Evolutionary conservation across 148 eudicot species (phyloP).

Genomic region (Vaccinium corymbosum): DNA sequence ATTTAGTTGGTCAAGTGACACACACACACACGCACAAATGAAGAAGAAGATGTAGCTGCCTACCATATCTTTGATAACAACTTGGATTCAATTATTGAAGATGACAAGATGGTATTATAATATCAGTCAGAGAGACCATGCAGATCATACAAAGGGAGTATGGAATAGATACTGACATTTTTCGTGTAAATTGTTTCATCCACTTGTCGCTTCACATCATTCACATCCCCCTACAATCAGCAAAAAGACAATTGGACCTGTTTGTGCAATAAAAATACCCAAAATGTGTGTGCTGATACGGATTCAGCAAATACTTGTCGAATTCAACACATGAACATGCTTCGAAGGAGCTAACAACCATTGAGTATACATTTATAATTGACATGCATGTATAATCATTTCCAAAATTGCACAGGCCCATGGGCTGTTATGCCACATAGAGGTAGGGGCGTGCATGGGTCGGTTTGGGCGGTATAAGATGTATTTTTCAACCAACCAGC

Average conservation of each 20-base stretch:
- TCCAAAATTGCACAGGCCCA: not conserved
- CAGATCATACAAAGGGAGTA: constrained; percentile 4
- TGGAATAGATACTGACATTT: constrained; percentile 56
- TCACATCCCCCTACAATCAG: constrained; percentile 65
- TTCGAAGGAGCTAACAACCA: not conserved
- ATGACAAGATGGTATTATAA: not conserved
- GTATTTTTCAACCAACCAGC: no score
- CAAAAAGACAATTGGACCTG: constrained; percentile 12
- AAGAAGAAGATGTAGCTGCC: not conserved
- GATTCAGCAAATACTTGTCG: not conserved
- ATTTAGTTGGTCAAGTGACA: not conserved
- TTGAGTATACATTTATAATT: not conserved
- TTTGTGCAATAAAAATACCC: not conserved
- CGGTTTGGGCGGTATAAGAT: no score
- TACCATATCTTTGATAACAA: not conserved
- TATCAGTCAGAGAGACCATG: not conserved
- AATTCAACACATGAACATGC: not conserved
- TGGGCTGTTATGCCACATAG: not conserved
- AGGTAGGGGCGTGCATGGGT: no score
- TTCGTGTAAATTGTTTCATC: constrained; percentile 81
- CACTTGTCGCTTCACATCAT: constrained; percentile 73
- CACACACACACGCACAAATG: not conserved
- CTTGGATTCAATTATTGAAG: not conserved
- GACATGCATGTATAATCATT: not conserved
- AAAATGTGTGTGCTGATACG: not conserved